A percentile compares a stretch with the other conserved stretches of the same genome.
These are phyloP conservation scores for Talaromyces sp. DNA, from an alignment of 2,329 filamentous ascomycete species.

Conservation along the genomic window DNA sequence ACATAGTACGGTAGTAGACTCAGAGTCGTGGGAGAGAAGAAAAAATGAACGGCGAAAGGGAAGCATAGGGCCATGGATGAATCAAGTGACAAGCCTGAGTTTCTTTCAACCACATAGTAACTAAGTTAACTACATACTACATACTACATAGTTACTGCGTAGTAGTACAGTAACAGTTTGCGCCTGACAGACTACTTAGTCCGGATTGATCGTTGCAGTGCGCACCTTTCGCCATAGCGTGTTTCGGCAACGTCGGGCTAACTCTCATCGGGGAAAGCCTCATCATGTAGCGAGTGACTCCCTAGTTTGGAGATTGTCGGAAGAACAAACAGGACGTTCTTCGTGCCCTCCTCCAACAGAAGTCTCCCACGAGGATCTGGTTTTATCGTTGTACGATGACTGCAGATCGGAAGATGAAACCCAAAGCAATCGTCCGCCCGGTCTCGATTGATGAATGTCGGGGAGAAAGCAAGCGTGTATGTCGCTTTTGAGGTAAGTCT, in stretches of 20 bases:
- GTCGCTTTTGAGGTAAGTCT: neutral
- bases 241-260: constrained; percentile 13
- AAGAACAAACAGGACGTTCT: neutral
- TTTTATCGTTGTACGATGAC: neutral
- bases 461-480: neutral
- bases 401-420: neutral
- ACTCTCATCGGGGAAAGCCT: neutral
- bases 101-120: too few species aligned
- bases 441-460: neutral
- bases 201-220: constrained; percentile 2
- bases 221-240: constrained; percentile 9
- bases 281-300: neutral
- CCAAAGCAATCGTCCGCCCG: neutral
- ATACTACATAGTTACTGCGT: too few species aligned
- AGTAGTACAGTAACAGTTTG: neutral
- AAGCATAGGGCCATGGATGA: neutral
- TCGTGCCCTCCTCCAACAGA: neutral
- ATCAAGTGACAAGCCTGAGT: neutral
- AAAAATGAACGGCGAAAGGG: neutral
- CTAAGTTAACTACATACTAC: too few species aligned
- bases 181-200: neutral
- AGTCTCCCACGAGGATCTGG: neutral
- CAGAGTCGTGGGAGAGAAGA: neutral
- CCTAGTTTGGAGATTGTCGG: neutral
- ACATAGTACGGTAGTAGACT: neutral